phyloP scores from a whole-genome alignment of 1,284 basidiomycete species.

The Cryptococcus hybrid region DNA sequence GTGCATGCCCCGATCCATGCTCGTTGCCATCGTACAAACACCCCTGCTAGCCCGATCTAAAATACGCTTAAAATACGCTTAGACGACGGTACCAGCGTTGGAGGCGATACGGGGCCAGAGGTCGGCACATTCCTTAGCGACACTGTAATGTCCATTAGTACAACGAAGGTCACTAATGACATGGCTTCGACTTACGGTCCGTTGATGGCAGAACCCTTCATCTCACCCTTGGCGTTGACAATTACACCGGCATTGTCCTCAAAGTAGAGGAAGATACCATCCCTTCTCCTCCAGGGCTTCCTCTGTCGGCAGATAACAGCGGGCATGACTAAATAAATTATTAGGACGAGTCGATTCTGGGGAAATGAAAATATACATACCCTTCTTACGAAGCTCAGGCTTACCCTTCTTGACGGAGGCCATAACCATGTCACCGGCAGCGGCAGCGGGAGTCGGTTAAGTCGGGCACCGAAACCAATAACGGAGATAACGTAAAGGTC shows the following conservation, averaged over 20 bases:
- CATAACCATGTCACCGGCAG: constrained; percentile 99
- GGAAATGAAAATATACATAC: constrained; percentile 51
- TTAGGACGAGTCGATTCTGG: not conserved
- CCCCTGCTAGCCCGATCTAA: constrained; percentile 13
- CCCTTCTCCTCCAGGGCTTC: constrained; percentile 96
- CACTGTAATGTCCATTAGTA: constrained; percentile 23
- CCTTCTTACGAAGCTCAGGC: constrained; percentile 99
- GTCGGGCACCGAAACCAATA: constrained; percentile 84
- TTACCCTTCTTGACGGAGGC: constrained; percentile 99
- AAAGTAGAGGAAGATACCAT: constrained; percentile 99
- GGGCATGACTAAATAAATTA: constrained; percentile 71
- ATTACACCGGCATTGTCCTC: constrained; percentile 96
- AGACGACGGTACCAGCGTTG: constrained; percentile 97
- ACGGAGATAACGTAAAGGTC: constrained; percentile 54
- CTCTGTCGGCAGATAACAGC: constrained; percentile 96
- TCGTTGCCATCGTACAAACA: constrained; percentile 2
- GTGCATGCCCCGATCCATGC: not conserved
- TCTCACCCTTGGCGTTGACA: constrained; percentile 97
- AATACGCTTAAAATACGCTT: constrained; percentile 28
- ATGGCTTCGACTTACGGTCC: constrained; percentile 60
- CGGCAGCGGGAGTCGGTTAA: constrained; percentile 96
- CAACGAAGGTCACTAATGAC: not conserved
- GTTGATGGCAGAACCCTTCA: constrained; percentile 99
- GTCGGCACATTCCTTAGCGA: constrained; percentile 66
- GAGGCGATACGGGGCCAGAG: constrained; percentile 99